Conservation (phyloP, 2,329 filamentous ascomycete species). For the Leptographium galeiforme region DNA sequence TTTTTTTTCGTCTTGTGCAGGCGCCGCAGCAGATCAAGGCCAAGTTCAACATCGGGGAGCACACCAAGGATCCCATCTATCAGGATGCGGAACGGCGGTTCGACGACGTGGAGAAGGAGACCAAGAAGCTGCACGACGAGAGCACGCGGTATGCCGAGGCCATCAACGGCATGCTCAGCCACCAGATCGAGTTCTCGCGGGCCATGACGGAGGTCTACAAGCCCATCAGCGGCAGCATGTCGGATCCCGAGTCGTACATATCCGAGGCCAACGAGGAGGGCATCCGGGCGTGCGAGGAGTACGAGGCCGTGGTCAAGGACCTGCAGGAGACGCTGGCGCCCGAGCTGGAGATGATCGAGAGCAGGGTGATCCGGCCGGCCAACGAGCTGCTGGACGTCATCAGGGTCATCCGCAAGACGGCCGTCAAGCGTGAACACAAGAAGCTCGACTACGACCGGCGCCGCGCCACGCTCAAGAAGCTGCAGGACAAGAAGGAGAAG, state of each 20-base stretch:
- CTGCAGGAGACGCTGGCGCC: conserved; percentile 78
- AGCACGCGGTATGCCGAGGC: conserved; percentile 95
- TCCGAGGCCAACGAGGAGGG: conserved; percentile 83
- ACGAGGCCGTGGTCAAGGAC: conserved; percentile 80
- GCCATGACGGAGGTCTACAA: conserved; percentile 96
- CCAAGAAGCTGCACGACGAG: conserved; percentile 93
- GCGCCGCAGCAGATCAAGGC: conserved; percentile 85
- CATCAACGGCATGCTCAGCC: conserved; percentile 93
- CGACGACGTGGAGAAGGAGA: conserved; percentile 85
- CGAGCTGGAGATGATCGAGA: conserved; percentile 96
- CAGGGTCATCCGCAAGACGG: conserved; percentile 84
- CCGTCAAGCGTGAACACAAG: conserved; percentile 88
- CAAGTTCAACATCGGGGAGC: conserved; percentile 89
- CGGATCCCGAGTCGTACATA: conserved; percentile 73
- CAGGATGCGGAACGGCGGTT: conserved; percentile 90
- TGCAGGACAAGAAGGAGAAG: conserved; percentile 97
- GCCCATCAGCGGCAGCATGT: conserved; percentile 90
- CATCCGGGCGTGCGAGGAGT: conserved; percentile 91
- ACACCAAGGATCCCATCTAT: conserved; percentile 91
- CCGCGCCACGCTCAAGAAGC: conserved; percentile 71
- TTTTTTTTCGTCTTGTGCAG: too few species aligned
- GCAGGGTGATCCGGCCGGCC: conserved; percentile 77
- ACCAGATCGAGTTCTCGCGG: conserved; percentile 97
- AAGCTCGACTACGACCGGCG: conserved; percentile 92
- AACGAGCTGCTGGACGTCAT: conserved; percentile 90